Conservation (phyloP, 257 asterid genomes). For the Cynanchum wilfordii region DNA sequence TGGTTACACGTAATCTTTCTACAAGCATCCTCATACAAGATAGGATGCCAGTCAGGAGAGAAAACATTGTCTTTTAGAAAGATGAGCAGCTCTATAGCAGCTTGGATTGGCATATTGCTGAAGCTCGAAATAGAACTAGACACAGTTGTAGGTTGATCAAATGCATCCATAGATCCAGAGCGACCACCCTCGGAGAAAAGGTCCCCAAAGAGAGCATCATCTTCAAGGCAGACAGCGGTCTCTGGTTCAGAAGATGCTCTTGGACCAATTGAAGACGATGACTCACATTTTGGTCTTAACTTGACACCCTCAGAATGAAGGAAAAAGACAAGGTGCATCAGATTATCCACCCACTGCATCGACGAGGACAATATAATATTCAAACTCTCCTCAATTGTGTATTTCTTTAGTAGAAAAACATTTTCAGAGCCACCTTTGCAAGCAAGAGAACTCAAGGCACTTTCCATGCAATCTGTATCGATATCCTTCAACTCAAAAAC, state of each 20-base stretch:
- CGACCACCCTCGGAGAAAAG: conserved; percentile 96
- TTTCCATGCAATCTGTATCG: conserved; percentile 21
- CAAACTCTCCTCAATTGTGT: conserved; percentile 60
- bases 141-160: conserved; percentile 59
- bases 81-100: conserved; percentile 60
- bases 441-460: conserved; percentile 38
- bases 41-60: conserved; percentile 68
- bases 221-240: conserved; percentile 68
- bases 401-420: conserved; percentile 49
- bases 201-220: conserved; percentile 97
- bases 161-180: conserved; percentile 76
- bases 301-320: conserved; percentile 84
- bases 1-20: conserved; percentile 51
- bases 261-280: conserved; percentile 54
- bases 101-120: conserved; percentile 74
- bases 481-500: conserved; percentile 43
- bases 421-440: conserved; percentile 39
- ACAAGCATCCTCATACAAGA: conserved; percentile 55
- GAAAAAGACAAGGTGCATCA: conserved; percentile 59
- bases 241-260: conserved; percentile 83
- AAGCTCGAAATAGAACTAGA: conserved; percentile 46
- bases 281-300: conserved; percentile 66
- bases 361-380: conserved; percentile 60
- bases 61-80: conserved; percentile 60
- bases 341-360: conserved; percentile 69